Evolutionary conservation across 352 stramenopile species (phyloP).

Genomic region (Globisporangium polare): DNA sequence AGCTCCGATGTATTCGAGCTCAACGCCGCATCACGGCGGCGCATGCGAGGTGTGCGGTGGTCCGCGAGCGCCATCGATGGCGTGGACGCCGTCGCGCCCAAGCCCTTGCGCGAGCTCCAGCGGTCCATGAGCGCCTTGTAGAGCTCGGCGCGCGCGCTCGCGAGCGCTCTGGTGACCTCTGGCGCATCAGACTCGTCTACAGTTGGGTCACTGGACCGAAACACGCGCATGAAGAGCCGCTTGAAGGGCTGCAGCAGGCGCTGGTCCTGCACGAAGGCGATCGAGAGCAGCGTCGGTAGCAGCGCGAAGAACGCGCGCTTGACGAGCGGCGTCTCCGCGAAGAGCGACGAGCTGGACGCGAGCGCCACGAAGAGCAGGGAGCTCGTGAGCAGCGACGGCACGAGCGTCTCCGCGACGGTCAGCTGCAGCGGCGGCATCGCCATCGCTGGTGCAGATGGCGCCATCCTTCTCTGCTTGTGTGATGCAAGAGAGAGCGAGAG

Average conservation of each 20-base stretch:
- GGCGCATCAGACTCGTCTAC: conserved; percentile 14
- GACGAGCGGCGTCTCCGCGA: conserved; percentile 22
- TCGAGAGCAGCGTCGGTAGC: conserved; percentile 40
- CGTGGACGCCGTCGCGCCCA: conserved; percentile 7
- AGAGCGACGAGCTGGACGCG: conserved; percentile 6
- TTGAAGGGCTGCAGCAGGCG: conserved; percentile 31
- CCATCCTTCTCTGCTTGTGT: not conserved
- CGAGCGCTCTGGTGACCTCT: conserved; percentile 6
- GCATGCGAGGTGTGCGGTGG: not conserved
- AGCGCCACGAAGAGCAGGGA: conserved; percentile 14
- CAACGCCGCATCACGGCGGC: not conserved
- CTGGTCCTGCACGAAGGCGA: conserved; percentile 39
- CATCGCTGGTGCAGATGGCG: not conserved
- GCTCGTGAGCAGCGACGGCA: conserved; percentile 25
- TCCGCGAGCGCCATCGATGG: conserved; percentile 21
- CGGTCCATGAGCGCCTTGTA: conserved; percentile 40
- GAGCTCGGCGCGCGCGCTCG: conserved; percentile 35
- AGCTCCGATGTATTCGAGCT: conserved; percentile 29
- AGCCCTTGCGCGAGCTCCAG: conserved; percentile 21
- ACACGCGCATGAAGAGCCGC: conserved; percentile 16
- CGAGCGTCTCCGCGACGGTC: conserved; percentile 11
- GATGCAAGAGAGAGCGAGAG: not conserved
- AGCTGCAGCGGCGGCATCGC: not conserved
- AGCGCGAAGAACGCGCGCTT: conserved; percentile 48
- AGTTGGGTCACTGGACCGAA: conserved; percentile 12